A percentile compares a stretch with the other conserved stretches of the same genome.
Conservation (phyloP, 306 rosid genomes). For the Alnus rubra region DNA sequence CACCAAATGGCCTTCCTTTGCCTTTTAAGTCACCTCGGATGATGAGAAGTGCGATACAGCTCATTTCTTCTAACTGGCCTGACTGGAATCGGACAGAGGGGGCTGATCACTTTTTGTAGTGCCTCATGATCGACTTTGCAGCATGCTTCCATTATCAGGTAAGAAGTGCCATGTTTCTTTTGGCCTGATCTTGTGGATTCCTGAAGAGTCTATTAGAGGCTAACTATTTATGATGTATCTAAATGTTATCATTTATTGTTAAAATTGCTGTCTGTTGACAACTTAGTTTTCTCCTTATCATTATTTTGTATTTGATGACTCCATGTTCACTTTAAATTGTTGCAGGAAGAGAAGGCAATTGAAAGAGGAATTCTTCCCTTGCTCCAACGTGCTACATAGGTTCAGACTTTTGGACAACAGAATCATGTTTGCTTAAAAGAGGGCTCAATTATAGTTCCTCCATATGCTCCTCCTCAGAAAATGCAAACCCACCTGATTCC, state of each 20-base stretch:
- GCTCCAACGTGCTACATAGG: conserved; percentile 84
- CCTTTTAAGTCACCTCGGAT: conserved; percentile 96
- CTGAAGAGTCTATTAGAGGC: conserved; percentile 10
- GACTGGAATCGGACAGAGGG: conserved; percentile 96
- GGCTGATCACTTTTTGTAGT: conserved; percentile 94
- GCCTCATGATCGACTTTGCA: conserved; percentile 85
- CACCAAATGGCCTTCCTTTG: conserved; percentile 95
- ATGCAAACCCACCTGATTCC: conserved; percentile 82
- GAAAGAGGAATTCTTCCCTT: conserved; percentile 84
- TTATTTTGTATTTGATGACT: background rate
- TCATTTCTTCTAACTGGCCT: conserved; percentile 97
- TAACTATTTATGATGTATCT: conserved; percentile 4
- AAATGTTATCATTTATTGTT: conserved; percentile 7
- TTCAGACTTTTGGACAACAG: conserved; percentile 88
- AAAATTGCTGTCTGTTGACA: background rate
- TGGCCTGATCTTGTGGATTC: background rate
- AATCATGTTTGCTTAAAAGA: conserved; percentile 90
- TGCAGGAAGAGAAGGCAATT: conserved; percentile 87
- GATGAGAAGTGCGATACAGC: conserved; percentile 99
- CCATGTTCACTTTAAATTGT: conserved; percentile 15
- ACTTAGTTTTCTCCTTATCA: background rate
- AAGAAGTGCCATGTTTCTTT: conserved; percentile 22
- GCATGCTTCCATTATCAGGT: conserved; percentile 99
- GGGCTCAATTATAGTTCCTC: conserved; percentile 86
- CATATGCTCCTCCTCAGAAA: conserved; percentile 94